These are phyloP conservation scores for Cutaneotrichosporon sp. DNA, from an alignment of 1,284 basidiomycete species.

Conservation along the genomic window DNA sequence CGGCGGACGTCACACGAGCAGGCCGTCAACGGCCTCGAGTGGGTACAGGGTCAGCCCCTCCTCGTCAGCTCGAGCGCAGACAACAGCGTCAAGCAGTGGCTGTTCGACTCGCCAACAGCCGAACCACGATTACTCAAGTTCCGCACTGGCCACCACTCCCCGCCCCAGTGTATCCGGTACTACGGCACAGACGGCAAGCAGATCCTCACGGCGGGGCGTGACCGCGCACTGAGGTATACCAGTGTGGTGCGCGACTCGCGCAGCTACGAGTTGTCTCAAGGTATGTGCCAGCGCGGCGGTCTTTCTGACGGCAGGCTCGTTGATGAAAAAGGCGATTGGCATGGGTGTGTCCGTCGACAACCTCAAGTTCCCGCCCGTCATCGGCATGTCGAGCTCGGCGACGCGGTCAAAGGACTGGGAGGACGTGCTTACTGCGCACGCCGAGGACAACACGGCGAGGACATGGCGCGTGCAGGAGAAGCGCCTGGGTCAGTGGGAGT, in stretches of 20 bases:
- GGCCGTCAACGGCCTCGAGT: slow-evolving; percentile 70
- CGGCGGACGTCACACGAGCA: slow-evolving; percentile 81
- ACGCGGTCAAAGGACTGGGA: slow-evolving; percentile 94
- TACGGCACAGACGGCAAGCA: slow-evolving; percentile 96
- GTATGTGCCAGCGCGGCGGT: slow-evolving; percentile 46
- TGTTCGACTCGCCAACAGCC: slow-evolving; percentile 84
- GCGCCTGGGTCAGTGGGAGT: slow-evolving; percentile 62
- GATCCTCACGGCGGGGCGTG: slow-evolving; percentile 72
- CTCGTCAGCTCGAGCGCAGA: slow-evolving; percentile 82
- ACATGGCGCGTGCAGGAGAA: slow-evolving; percentile 85
- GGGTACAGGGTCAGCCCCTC: slow-evolving; percentile 84
- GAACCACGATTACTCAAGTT: slow-evolving; percentile 84
- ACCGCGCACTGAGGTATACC: slow-evolving; percentile 81
- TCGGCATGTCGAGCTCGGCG: slow-evolving; percentile 70
- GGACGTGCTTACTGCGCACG: slow-evolving; percentile 84
- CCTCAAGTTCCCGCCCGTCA: slow-evolving; percentile 74
- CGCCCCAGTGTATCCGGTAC: slow-evolving; percentile 87
- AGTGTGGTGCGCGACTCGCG: slow-evolving; percentile 90
- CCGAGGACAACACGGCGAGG: slow-evolving; percentile 69
- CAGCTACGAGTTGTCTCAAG: slow-evolving; percentile 92
- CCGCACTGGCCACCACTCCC: slow-evolving; percentile 84
- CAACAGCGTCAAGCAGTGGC: slow-evolving; percentile 98
- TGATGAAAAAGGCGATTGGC: slow-evolving; percentile 76
- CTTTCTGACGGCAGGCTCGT: slow-evolving; percentile 55
- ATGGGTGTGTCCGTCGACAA: slow-evolving; percentile 72